Percentiles rank a stretch among this genome's conserved stretches.
phyloP scores from a whole-genome alignment of 768 basidiomycete genomes.

The Agaricus blazei region DNA sequence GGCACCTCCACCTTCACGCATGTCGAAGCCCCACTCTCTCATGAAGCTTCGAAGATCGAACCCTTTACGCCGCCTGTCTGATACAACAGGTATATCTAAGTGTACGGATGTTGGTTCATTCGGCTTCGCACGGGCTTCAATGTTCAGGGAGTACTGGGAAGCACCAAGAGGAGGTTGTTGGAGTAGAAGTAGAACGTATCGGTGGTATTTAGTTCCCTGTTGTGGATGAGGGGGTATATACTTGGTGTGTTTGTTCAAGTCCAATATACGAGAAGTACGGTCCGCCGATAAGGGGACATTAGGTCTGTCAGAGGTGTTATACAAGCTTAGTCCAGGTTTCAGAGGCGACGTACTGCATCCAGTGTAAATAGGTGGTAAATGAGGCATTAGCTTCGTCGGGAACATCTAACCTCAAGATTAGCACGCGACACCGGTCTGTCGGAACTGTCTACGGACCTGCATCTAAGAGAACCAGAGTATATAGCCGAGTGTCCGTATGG shows the following conservation, averaged over 20 bases:
- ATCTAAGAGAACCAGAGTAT: constrained; percentile 88
- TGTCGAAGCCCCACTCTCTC: constrained; percentile 47
- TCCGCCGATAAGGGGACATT: constrained; percentile 74
- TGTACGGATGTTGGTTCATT: constrained; percentile 27
- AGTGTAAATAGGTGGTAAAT: constrained; percentile 77
- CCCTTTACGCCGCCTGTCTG: constrained; percentile 41
- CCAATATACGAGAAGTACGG: constrained; percentile 33
- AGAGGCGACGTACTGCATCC: constrained; percentile 62
- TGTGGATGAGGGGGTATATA: constrained; percentile 94
- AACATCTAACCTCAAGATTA: constrained; percentile 49
- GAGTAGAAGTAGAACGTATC: constrained; percentile 75
- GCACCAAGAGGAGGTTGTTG: constrained; percentile 50
- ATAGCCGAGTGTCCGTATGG: constrained; percentile 74
- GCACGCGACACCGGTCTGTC: background rate
- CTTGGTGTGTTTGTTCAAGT: constrained; percentile 52
- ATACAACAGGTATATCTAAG: constrained; percentile 44
- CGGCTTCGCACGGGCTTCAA: constrained; percentile 25
- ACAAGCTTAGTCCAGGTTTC: constrained; percentile 8
- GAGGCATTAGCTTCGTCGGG: constrained; percentile 65
- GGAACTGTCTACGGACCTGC: constrained; percentile 46
- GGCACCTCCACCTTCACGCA: constrained; percentile 57
- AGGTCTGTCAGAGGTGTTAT: constrained; percentile 43
- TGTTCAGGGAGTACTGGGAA: constrained; percentile 27
- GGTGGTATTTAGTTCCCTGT: constrained; percentile 84
- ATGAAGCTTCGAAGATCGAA: constrained; percentile 70